phyloP scores from a whole-genome alignment of 306 rosid species.

The Quercus variabilis region DNA sequence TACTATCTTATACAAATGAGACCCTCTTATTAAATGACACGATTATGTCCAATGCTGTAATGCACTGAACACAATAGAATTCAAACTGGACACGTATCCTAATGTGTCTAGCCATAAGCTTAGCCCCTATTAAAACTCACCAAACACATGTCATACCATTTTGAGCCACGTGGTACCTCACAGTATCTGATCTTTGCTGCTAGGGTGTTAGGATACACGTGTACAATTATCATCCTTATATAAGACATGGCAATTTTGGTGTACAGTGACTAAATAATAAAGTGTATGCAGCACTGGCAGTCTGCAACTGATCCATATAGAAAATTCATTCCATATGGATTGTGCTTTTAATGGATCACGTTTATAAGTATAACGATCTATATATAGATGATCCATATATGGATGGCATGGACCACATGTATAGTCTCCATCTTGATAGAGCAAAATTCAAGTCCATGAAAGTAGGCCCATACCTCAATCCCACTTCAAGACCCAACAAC shows the following conservation, averaged over 20 bases:
- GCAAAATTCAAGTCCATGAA: too few species aligned
- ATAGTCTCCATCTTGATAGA: constrained; percentile 15
- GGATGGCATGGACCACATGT: too few species aligned
- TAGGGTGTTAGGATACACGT: background rate
- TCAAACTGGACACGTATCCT: too few species aligned
- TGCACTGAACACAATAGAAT: too few species aligned
- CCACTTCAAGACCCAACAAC: background rate
- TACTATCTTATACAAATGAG: background rate
- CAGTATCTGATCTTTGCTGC: background rate
- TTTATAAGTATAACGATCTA: background rate
- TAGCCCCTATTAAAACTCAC: too few species aligned
- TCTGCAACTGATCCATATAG: background rate
- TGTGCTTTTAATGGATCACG: background rate
- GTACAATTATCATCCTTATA: background rate
- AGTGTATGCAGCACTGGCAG: background rate
- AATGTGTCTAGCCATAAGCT: accelerated
- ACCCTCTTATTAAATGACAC: too few species aligned
- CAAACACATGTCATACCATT: background rate
- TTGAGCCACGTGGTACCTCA: background rate
- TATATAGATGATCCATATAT: background rate
- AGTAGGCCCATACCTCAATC: background rate
- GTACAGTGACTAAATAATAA: background rate
- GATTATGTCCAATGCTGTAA: too few species aligned
- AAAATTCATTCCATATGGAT: background rate
- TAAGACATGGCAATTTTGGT: background rate